Evolutionary conservation across 805 yeast genomes (phyloP), one percentile per base, ranked within the genome.

Genomic region (Candida xiaguanensis): DNA sequence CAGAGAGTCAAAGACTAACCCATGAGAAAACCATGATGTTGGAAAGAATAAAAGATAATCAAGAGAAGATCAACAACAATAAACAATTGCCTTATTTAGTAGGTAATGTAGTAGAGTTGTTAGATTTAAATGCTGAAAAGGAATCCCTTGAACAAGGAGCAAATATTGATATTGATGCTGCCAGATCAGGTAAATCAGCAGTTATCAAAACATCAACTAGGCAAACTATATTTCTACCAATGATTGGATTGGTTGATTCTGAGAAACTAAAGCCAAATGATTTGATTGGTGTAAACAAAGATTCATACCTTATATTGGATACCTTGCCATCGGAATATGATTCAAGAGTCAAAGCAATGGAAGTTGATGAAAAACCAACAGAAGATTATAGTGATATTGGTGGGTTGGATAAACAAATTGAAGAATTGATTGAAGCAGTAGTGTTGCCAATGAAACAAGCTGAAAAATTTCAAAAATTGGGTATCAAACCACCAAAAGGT

Each of bases 381-480:
- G 99, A 93, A 62, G 88, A 96, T 8, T 93, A 93, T 58, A 82
- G 95, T 1, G 99, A 93, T 61, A 95, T 93, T 51, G 99, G 99
- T 58, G 99, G 99, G 8, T 74, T 93, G 52, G 98, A 91, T 64
- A 93, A 93, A 66, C 99, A 93, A 64, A 93, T 93, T 52, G 98
- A 93, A 67, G 99, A 93, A 63, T 74, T 93, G 45, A 96, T 91
- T 40, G 99, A 93, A 69, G 99, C 98, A 1, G 96, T 93, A 36
- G 99, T 93, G 18, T 74, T 93, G 45, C 99, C 99, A 24, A 89
- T 93, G 95, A 91, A 90, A 63, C 96, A 93, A 62, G 95, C 96
- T 17, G 99, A 93, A 40, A 91, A 93, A 66, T 91, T 93, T 70
- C 86, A 86, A 58, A 80, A 80, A 43, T 72, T 93, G 65, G 99